A percentile compares a stretch with the other conserved stretches of the same genome.
These are phyloP conservation scores for Boletellus emodensis DNA, from an alignment of 768 basidiomycete species.

Conservation along the genomic window DNA sequence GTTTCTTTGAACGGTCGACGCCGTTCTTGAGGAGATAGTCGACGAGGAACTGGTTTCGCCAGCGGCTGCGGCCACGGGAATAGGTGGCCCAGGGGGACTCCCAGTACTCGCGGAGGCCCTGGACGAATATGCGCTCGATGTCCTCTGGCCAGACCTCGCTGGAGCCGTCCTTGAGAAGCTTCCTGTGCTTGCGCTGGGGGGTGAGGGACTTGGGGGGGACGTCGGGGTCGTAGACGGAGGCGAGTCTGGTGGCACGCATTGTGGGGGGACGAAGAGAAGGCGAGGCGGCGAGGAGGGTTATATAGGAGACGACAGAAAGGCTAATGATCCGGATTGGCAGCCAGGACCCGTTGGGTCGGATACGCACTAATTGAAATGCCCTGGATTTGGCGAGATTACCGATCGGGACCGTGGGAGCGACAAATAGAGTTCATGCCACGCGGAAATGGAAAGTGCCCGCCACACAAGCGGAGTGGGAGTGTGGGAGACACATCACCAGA, in stretches of 20 bases:
- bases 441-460: slow-evolving; percentile 48
- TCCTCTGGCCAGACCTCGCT: slow-evolving; percentile 80
- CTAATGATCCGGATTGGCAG: slow-evolving; percentile 48
- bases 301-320: slow-evolving; percentile 33
- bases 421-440: slow-evolving; percentile 24
- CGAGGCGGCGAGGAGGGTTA: slow-evolving; percentile 20
- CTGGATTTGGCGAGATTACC: slow-evolving; percentile 26
- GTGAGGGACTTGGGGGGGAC: slow-evolving; percentile 37
- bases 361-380: slow-evolving; percentile 30
- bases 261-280: slow-evolving; percentile 7
- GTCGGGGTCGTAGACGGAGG: slow-evolving; percentile 21
- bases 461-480: slow-evolving; percentile 42
- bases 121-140: slow-evolving; percentile 73
- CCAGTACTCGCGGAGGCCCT: slow-evolving; percentile 77
- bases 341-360: slow-evolving; percentile 23
- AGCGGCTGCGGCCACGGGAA: slow-evolving; percentile 72
- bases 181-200: slow-evolving; percentile 77
- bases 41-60: slow-evolving; percentile 84
- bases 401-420: slow-evolving; percentile 18
- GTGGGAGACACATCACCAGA: slow-evolving; percentile 20
- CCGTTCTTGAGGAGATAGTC: slow-evolving; percentile 70
- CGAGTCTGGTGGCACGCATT: slow-evolving; percentile 25
- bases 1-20: slow-evolving; percentile 76
- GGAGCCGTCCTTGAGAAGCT: slow-evolving; percentile 78
- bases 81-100: slow-evolving; percentile 78